Base-by-base conservation (phyloP, 768 basidiomycete species). In the Udeniomyces megalosporus region DNA sequence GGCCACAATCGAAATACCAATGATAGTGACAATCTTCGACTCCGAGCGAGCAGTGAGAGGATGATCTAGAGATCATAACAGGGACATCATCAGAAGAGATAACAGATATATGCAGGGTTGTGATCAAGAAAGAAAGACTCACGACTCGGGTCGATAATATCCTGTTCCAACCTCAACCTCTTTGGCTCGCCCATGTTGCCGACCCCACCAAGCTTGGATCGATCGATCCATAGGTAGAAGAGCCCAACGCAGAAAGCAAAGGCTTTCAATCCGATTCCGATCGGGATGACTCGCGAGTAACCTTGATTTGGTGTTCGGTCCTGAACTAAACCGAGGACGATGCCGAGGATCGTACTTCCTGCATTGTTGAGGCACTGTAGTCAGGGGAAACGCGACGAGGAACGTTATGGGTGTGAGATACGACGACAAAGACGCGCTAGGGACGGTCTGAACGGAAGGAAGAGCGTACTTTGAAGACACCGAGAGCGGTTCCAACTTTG, bases 331-430 rank as follows among this genome's bases (percentile, higher is more conserved):
- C 61, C 61, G 32, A 29, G 46, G 26, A 24, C 46, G 47, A 62
- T 48, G 34, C 28, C 35, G 50, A 61, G n/a, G 42, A 60, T 49
- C 12, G 44, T 42, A 29, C 15, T 26, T 6, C 58, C 58, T 6
- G 32, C 8, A 29, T 62, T 62, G 53, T 62, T 62, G 54, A 62
- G 53, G n/a, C n/a, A n/a, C n/a, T n/a, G n/a, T n/a, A n/a, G n/a
- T n/a, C n/a, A n/a, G n/a, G n/a, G n/a, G n/a, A 50, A 50, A 22
- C 8, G 22, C 8, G 38, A 8, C 48, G n/a, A n/a, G n/a, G 11
- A n/a, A n/a, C 48, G 22, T 50, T 11, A n/a, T 8, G 48, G 22
- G 22, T 8, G 22, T 8, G 20, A 50, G 48, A 22, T n/a, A 7
- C 48, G 38, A 42, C 38, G 38, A 42, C 8, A 42, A 17, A 42